phyloP scores from a whole-genome alignment of 805 yeast species.

The Wickerhamiella allomyrinae region DNA sequence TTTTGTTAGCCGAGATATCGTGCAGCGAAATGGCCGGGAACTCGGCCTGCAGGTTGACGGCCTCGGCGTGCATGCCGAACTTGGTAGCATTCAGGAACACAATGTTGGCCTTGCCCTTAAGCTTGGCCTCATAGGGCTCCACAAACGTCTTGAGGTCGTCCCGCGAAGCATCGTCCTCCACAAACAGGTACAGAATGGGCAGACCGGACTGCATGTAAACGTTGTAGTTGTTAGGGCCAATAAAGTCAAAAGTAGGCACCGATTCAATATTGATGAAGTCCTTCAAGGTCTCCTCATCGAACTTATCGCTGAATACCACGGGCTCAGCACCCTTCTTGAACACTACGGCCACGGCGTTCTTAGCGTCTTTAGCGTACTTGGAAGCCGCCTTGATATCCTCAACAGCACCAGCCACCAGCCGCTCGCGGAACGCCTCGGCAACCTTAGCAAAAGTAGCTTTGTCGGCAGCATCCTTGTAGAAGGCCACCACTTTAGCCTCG shows the following conservation, averaged over 20 bases:
- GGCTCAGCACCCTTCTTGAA: conserved; percentile 25
- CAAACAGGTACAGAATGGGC: conserved; percentile 85
- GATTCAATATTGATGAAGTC: conserved; percentile 46
- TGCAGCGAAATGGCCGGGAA: conserved; percentile 89
- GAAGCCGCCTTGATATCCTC: conserved; percentile 29
- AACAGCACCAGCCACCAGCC: conserved; percentile 42
- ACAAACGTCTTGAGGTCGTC: conserved; percentile 38
- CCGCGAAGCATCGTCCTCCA: conserved; percentile 53
- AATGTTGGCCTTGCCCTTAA: conserved; percentile 70
- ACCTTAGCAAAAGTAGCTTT: conserved; percentile 47
- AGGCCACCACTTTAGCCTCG: conserved; percentile 32
- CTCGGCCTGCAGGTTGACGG: conserved; percentile 60
- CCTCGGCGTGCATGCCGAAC: conserved; percentile 77
- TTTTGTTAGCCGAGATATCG: conserved; percentile 49
- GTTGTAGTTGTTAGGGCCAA: conserved; percentile 65
- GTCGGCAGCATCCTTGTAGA: conserved; percentile 33
- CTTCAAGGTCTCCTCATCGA: conserved; percentile 26
- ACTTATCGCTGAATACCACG: conserved; percentile 21
- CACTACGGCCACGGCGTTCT: conserved; percentile 36
- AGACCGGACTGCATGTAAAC: conserved; percentile 53
- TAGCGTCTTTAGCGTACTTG: conserved; percentile 25
- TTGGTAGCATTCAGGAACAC: conserved; percentile 73
- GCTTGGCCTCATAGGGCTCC: conserved; percentile 50
- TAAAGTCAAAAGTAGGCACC: conserved; percentile 77
- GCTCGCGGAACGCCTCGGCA: conserved; percentile 54